phyloP scores from a whole-genome alignment of 1,284 basidiomycete genomes.

The Irpex rosettiformis region DNA sequence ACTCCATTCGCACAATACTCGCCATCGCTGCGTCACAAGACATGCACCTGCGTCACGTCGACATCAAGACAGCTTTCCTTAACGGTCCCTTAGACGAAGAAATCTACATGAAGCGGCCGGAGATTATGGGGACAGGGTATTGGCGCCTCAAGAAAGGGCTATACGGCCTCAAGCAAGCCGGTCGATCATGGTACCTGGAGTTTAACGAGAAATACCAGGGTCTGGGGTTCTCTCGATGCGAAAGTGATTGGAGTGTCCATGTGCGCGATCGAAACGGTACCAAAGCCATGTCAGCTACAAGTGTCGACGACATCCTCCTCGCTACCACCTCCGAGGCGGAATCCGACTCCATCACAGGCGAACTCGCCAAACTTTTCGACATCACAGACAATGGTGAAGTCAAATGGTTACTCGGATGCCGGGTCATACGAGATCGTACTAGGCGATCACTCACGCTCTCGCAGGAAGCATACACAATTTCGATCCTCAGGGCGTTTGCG shows the following conservation, averaged over 20 bases:
- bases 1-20: conserved; percentile 25
- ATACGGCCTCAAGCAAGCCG: conserved; percentile 31
- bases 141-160: conserved; percentile 18
- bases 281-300: conserved; percentile 24
- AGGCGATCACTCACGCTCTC: conserved; percentile 11
- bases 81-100: conserved; percentile 31
- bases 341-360: not conserved
- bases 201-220: conserved; percentile 11
- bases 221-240: conserved; percentile 22
- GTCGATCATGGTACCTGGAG: conserved; percentile 25
- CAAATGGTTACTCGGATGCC: conserved; percentile 31
- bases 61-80: conserved; percentile 33
- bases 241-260: conserved; percentile 30
- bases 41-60: conserved; percentile 34
- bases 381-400: conserved; percentile 31
- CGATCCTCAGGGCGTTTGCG: conserved; percentile 15
- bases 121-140: conserved; percentile 2
- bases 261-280: conserved; percentile 10
- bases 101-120: conserved; percentile 33
- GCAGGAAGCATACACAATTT: not conserved
- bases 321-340: conserved; percentile 8
- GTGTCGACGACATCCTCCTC: too few species aligned
- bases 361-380: conserved; percentile 21
- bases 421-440: conserved; percentile 27
- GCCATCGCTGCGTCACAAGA: conserved; percentile 29